Evolutionary conservation across 768 basidiomycete genomes (phyloP).

Genomic region (Russula vinacea): DNA sequence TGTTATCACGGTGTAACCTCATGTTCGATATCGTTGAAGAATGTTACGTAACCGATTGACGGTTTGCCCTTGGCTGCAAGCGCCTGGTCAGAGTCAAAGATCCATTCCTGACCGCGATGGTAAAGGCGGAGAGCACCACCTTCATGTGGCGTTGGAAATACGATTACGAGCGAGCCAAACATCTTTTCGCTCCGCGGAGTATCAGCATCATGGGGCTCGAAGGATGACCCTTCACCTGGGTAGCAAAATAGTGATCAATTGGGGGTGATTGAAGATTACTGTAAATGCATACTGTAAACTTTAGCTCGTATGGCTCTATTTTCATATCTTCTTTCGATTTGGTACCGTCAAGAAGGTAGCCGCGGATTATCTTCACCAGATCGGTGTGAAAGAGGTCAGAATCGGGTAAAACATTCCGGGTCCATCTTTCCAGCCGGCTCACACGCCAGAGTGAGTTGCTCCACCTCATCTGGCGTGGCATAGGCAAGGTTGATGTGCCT

Average conservation of each 20-base stretch:
- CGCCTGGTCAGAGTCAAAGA: too few species aligned
- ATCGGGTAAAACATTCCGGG: background rate
- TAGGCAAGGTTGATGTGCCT: background rate
- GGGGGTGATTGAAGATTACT: background rate
- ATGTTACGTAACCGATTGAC: too few species aligned
- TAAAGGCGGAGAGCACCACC: too few species aligned
- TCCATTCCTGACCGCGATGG: too few species aligned
- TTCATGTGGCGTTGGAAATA: too few species aligned
- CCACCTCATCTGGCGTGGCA: background rate
- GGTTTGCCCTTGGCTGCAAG: too few species aligned
- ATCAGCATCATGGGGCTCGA: constrained; percentile 1
- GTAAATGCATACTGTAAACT: background rate
- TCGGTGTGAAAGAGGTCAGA: background rate
- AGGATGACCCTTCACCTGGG: background rate
- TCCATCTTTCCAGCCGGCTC: background rate
- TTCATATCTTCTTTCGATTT: too few species aligned
- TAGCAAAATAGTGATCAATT: background rate
- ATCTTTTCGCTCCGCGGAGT: background rate
- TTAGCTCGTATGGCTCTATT: background rate
- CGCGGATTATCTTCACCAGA: background rate
- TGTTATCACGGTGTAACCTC: too few species aligned
- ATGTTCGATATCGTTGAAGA: too few species aligned
- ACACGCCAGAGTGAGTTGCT: constrained; percentile 8
- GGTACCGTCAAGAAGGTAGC: background rate
- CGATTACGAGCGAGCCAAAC: too few species aligned